Conservation (phyloP, 2,329 filamentous ascomycete genomes). For the Diaporthe longicolla region DNA sequence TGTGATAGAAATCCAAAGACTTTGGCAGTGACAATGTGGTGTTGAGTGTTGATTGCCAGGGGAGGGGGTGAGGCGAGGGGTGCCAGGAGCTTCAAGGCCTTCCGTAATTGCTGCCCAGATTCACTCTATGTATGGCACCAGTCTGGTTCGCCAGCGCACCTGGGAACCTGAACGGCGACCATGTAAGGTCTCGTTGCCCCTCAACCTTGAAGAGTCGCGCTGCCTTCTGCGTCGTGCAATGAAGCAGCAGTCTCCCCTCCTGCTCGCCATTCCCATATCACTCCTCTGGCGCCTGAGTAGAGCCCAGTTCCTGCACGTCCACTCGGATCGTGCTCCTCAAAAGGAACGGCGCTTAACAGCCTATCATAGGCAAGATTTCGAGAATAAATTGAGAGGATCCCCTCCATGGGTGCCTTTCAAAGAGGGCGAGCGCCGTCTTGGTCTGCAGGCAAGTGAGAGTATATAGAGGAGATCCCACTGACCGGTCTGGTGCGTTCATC, state of each 20-base stretch:
- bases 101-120: background rate
- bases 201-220: background rate
- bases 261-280: background rate
- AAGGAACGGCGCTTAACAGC: background rate
- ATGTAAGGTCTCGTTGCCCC: background rate
- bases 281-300: no score
- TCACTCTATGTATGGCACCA: background rate
- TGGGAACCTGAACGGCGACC: background rate
- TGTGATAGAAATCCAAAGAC: background rate
- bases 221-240: background rate
- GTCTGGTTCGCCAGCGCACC: background rate
- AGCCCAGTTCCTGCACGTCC: constrained; percentile 15
- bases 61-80: background rate
- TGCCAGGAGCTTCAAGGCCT: background rate
- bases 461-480: constrained; percentile 47
- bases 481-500: constrained; percentile 73
- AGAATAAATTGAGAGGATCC: background rate
- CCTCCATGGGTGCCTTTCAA: background rate
- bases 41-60: background rate
- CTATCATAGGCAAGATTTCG: background rate
- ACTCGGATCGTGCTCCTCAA: constrained; percentile 26
- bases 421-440: background rate
- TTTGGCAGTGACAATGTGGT: background rate
- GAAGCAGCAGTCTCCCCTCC: background rate
- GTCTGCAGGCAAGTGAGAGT: background rate